Base-by-base conservation (phyloP, 768 basidiomycete genomes). In the Phlegmacium glaucopus region DNA sequence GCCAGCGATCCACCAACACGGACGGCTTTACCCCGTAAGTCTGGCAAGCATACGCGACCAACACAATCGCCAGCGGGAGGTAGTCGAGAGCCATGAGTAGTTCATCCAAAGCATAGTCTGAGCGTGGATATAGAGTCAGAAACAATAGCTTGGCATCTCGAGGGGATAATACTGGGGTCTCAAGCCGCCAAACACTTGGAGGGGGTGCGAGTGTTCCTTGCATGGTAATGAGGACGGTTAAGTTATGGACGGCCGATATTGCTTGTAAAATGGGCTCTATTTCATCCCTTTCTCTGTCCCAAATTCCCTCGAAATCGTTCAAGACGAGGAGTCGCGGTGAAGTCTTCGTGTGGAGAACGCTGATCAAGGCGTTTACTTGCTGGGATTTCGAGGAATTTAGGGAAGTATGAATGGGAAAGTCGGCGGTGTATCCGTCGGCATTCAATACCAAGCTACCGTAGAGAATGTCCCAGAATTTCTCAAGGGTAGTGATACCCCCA, bases 161-260 rank as follows among this genome's bases (percentile, higher is more conserved):
- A 9, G 44, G 44, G 44, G 43, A 29, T 27, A 53, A 45, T 8
- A 47, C 29, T 10, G 32, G 34, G 29, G 49, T 7, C 15, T 42
- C 34, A 13, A 44, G 12, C n/a, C 11, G 27, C 35, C 37, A 46
- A 7, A 18, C 29, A 18, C 34, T 44, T 38, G 18, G 34, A 25
- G 44, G 42, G 18, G 40, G 44, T 17, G 7, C 39, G 17, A 29
- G 27, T 38, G 47, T 18, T 42, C 47, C 38, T 39, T 44, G 51
- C 15, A 48, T 43, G 15, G 47, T 52, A n/a, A 49, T 44, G 26
- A 48, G n/a, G 11, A 48, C 15, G 12, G 46, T 52, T 38, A 52
- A 41, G 28, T 44, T 27, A 9, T 47, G 44, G 29, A 47, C 44
- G 18, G 25, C 27, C 13, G 27, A 9, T 18, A 52, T 18, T 15